Base-by-base conservation (phyloP, 139 green algal species). In the Tetratostichococcus sp. region DNA sequence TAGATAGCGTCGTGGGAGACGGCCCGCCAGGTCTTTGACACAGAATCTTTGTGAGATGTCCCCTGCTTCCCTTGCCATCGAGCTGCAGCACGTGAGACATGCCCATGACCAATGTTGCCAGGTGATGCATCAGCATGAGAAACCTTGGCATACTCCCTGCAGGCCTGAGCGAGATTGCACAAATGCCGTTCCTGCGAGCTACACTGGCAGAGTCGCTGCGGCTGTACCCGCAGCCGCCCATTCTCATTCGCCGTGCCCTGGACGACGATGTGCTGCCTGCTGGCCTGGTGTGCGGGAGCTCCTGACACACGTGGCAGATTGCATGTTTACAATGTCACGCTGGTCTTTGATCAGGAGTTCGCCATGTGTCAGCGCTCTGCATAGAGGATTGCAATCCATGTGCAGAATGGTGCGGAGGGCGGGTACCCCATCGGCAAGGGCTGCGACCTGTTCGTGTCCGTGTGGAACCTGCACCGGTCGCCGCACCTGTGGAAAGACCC, bases 391-490 rank as follows among this genome's bases (percentile, higher is more conserved):
- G n/a, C n/a, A n/a, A n/a, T n/a, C n/a, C n/a, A 62, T 26, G 57
- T 67, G 14, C 67, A 89, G 30, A 81, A 75, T 28, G 88, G 85
- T 25, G 80, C 86, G 79, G 75, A 80, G 26, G 77, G 83, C 32
- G 91, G 93, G 22, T 97, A 97, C 83, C 88, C 89, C 71, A 94
- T 98, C 35, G 89, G 90, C 79, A 94, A 93, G 77, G 96, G 96
- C 31, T 93, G 92, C 0, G 95, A 99, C 85, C 75, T 99, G 19
- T 98, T 99, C 89, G 97, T 99, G 66, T 96, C 87, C 26, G 89
- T 94, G 25, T 99, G 96, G 93, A 99, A 99, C 80, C 86, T 99
- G 67, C 95, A 99, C 86, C 88, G 90, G 69, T 97, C 90, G 1
- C 96, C 96, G 1, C 50, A 97, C 81, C 86, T 97, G 33, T 99